Evolutionary conservation across 495 filamentous ascomycete species (phyloP), one percentile per base, ranked within the genome.

Genomic region (Aspergillus homomorphus): DNA sequence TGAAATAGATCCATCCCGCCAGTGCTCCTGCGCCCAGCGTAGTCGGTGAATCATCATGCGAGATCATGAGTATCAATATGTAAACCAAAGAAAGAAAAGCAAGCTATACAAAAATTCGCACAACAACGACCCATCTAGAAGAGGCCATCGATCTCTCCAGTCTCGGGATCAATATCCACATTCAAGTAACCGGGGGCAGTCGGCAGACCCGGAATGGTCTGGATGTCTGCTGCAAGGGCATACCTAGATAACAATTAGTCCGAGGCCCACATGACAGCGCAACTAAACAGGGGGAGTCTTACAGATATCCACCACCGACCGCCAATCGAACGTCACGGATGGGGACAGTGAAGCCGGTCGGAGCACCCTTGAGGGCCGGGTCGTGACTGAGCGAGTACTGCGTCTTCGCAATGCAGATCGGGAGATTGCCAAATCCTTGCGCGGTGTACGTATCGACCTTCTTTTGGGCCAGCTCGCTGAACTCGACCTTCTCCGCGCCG

Each of bases 331-430:
- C 93, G 69, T 98, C 94, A 59, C 93, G 78, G 61, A 98, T 96
- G 10, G 94, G 94, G 20, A 98, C 89, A 6, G 90, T 96, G 71
- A 98, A 98, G 21, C 93, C 94, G 8, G 88, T 90, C 15, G 94
- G 94, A n/a, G 94, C 94, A 50, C 94, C 94, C 79, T 98, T 98
- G 59, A 98, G 81, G 20, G 87, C 83, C 14, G 92, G 88, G 70
- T 98, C 94, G 67, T 98, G 94, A 68, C 89, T 93, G 61, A 98
- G 84, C 21, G 90, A 95, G 75, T 98, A 98, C 73, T 98, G 94
- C 43, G 94, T 97, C 84, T 98, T 98, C 57, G 93, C 92, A 59
- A 97, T 86, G 74, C 93, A 98, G 71, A 97, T 96, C 3, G 94
- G 94, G 58, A 98, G 80, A 65, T 95, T 90, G 10, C 87, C 85